Conservation (phyloP, 164 flowering plant species). For the Berberis vulgaris region DNA sequence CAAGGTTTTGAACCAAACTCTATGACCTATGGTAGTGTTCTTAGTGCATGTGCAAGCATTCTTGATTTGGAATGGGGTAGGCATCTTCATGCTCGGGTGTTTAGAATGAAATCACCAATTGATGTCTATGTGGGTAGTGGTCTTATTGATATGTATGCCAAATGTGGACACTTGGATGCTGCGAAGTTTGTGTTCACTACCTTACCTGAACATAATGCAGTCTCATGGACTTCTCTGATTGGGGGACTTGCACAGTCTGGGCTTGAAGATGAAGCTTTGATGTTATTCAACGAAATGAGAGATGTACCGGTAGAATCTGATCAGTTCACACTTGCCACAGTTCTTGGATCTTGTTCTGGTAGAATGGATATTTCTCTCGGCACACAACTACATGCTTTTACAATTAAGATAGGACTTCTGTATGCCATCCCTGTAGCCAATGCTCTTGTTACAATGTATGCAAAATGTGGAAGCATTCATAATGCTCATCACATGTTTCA, state of each 20-base stretch:
- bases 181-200: slow-evolving; percentile 2
- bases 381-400: background rate
- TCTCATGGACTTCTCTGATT: slow-evolving; percentile 6
- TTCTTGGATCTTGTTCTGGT: slow-evolving; percentile 6
- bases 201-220: slow-evolving; percentile 8
- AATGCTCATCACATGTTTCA: slow-evolving; percentile 3
- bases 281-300: slow-evolving; percentile 5
- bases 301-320: slow-evolving; percentile 1
- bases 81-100: slow-evolving; percentile 46
- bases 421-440: slow-evolving; percentile 4
- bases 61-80: slow-evolving; percentile 43
- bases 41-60: slow-evolving; percentile 42
- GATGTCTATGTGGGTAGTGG: slow-evolving; percentile 41
- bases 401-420: slow-evolving; percentile 3
- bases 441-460: slow-evolving; percentile 5
- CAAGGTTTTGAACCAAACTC: slow-evolving; percentile 37
- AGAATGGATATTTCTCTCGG: slow-evolving; percentile 5
- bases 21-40: slow-evolving; percentile 42
- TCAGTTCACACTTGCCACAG: slow-evolving; percentile 6
- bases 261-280: slow-evolving; percentile 4
- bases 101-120: slow-evolving; percentile 24
- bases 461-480: background rate
- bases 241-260: slow-evolving; percentile 8
- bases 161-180: slow-evolving; percentile 28
- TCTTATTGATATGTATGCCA: slow-evolving; percentile 51